phyloP scores from a whole-genome alignment of 2,329 filamentous ascomycete genomes.

The Oidium heveae region DNA sequence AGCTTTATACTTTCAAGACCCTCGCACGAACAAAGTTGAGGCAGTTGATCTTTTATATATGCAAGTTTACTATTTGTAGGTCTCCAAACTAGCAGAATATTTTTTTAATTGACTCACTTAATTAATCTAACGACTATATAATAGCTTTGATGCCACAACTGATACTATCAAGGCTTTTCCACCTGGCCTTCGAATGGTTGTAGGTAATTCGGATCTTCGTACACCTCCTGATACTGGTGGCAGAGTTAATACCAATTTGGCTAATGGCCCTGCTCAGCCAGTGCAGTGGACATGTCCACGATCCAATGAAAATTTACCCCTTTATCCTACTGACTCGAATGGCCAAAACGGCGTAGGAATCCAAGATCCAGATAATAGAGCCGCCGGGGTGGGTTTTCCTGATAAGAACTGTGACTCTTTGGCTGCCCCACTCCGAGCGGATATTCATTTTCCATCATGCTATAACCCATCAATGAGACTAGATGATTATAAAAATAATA shows the following conservation, averaged over 20 bases:
- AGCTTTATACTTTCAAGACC: constrained; percentile 49
- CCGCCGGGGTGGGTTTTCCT: constrained; percentile 40
- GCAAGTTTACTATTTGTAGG: constrained; percentile 52
- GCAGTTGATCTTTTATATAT: constrained; percentile 37
- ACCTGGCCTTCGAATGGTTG: constrained; percentile 53
- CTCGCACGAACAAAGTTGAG: constrained; percentile 32
- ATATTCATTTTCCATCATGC: constrained; percentile 74
- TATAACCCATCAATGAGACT: constrained; percentile 44
- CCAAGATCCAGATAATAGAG: constrained; percentile 26
- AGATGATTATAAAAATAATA: constrained; percentile 32
- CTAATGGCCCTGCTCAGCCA: constrained; percentile 25
- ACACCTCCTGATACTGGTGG: constrained; percentile 29
- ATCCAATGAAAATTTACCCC: constrained; percentile 20
- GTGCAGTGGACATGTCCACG: constrained; percentile 37
- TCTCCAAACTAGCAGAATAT: neutral
- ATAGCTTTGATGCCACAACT: constrained; percentile 32
- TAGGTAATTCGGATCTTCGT: constrained; percentile 43
- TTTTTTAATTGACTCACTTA: neutral
- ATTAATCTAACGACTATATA: neutral
- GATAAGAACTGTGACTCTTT: constrained; percentile 39
- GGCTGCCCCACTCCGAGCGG: constrained; percentile 44
- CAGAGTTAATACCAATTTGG: constrained; percentile 24
- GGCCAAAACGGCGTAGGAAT: constrained; percentile 27
- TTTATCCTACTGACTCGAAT: constrained; percentile 28
- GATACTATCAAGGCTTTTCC: constrained; percentile 52